Conservation (phyloP, 2,329 filamentous ascomycete genomes). For the Botrytis hyacinthi region DNA sequence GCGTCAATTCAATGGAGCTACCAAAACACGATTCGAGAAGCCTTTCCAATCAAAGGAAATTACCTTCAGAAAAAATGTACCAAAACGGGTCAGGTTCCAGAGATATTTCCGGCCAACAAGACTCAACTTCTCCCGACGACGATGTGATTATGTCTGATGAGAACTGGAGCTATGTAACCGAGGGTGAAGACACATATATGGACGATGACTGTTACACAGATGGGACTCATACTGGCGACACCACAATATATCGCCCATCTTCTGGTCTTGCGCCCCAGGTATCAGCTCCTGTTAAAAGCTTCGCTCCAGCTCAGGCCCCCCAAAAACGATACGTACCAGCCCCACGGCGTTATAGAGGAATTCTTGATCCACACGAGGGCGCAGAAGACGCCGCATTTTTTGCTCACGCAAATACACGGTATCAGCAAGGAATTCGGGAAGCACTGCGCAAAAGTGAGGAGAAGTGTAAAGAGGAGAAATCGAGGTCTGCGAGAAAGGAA, state of each 20-base stretch:
- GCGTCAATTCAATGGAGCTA: background rate
- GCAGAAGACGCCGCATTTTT: background rate
- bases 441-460: background rate
- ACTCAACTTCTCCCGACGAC: background rate
- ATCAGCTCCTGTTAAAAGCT: background rate
- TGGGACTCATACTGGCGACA: background rate
- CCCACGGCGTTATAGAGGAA: background rate
- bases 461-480: background rate
- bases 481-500: background rate
- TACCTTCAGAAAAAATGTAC: background rate
- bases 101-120: background rate
- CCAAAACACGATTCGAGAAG: background rate
- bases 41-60: background rate
- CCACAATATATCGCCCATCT: background rate
- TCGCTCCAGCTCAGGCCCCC: background rate
- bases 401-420: background rate
- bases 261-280: background rate
- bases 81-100: background rate
- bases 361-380: background rate
- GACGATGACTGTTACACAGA: background rate
- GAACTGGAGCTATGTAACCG: background rate
- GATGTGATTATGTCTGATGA: background rate
- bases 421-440: background rate
- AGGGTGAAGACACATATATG: background rate
- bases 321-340: background rate